phyloP scores from a whole-genome alignment of 306 rosid genomes.

The Cucurbita moschata region DNA sequence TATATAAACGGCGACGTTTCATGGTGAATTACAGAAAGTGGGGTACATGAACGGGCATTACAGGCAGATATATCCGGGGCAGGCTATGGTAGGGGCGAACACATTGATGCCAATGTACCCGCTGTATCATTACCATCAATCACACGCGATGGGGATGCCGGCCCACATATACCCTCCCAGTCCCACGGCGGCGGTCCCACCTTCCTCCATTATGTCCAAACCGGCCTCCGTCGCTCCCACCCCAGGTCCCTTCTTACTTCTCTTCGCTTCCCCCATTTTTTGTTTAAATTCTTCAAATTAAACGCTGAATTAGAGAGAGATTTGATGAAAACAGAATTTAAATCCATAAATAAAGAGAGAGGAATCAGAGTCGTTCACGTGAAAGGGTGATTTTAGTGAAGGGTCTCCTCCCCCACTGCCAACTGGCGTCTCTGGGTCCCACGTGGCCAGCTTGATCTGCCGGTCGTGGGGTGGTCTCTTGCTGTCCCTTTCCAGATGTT shows the following conservation, averaged over 20 bases:
- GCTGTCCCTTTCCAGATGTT: neutral
- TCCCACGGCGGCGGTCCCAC: constrained; percentile 24
- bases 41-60: constrained; percentile 49
- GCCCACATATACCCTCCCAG: constrained; percentile 35
- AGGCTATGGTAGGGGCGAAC: constrained; percentile 42
- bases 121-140: constrained; percentile 43
- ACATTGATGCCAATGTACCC: constrained; percentile 75
- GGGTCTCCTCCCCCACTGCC: neutral
- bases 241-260: constrained; percentile 34
- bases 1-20: neutral
- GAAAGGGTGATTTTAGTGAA: neutral
- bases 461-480: neutral
- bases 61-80: constrained; percentile 46
- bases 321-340: too few species aligned
- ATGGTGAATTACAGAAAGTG: constrained; percentile 29
- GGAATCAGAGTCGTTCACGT: neutral
- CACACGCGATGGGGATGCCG: constrained; percentile 55
- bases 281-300: neutral
- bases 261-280: neutral
- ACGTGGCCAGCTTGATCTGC: neutral
- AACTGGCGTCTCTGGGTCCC: constrained; percentile 1
- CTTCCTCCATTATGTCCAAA: constrained; percentile 40
- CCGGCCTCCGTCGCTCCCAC: constrained; percentile 33
- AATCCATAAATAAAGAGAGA: too few species aligned
- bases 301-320: too few species aligned